These are phyloP conservation scores for Megacollybia marginata DNA, from an alignment of 768 basidiomycete species.

Conservation along the genomic window DNA sequence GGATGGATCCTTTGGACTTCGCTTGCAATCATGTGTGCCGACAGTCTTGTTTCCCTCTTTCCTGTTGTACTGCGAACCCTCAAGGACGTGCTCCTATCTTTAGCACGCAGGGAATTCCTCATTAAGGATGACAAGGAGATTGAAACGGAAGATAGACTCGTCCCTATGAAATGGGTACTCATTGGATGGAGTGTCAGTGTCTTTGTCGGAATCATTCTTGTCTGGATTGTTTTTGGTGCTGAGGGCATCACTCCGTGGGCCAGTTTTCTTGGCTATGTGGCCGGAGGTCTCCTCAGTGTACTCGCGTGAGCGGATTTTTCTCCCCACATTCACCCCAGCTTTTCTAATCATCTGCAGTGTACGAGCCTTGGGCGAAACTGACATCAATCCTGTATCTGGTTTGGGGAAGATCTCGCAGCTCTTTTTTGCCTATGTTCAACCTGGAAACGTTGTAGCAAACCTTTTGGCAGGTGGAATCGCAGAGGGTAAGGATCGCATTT, in stretches of 20 bases:
- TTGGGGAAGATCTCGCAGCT: slow-evolving; percentile 93
- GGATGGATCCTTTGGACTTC: slow-evolving; percentile 98
- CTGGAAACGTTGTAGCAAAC: slow-evolving; percentile 94
- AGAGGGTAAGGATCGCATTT: slow-evolving; percentile 26
- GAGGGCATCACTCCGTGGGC: slow-evolving; percentile 97
- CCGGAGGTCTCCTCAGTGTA: slow-evolving; percentile 80
- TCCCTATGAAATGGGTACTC: slow-evolving; percentile 74
- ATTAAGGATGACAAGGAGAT: slow-evolving; percentile 49
- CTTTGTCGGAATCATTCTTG: slow-evolving; percentile 63
- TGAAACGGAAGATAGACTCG: slow-evolving; percentile 74
- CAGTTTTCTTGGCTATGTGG: slow-evolving; percentile 72
- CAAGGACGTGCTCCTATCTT: slow-evolving; percentile 20
- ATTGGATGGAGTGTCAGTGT: slow-evolving; percentile 59
- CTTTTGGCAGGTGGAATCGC: slow-evolving; percentile 97
- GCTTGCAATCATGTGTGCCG: slow-evolving; percentile 92
- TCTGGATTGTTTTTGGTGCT: slow-evolving; percentile 84
- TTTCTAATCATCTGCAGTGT: slow-evolving; percentile 42
- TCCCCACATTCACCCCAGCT: neutral
- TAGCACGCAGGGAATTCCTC: slow-evolving; percentile 16
- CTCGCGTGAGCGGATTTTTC: slow-evolving; percentile 60
- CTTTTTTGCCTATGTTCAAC: slow-evolving; percentile 90
- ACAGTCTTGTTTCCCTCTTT: slow-evolving; percentile 79
- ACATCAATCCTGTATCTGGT: slow-evolving; percentile 87
- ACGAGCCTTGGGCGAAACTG: slow-evolving; percentile 91
- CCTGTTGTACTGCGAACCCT: slow-evolving; percentile 61